These are phyloP conservation scores for Alternaria brassicicola DNA, from an alignment of 2,329 filamentous ascomycete genomes.

Conservation along the genomic window DNA sequence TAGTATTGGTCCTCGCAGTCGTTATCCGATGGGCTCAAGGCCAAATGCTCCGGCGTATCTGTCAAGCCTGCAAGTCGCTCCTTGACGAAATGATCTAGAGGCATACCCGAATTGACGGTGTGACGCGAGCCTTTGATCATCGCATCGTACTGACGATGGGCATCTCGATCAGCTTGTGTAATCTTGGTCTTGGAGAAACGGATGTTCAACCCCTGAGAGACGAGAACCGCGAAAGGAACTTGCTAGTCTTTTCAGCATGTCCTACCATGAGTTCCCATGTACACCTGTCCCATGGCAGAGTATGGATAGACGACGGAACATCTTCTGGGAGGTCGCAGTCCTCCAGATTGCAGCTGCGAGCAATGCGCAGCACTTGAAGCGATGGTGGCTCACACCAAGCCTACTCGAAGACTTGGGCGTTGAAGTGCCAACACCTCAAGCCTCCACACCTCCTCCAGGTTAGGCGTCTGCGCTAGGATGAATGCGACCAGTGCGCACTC, in stretches of 20 bases:
- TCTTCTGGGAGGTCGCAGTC: not conserved
- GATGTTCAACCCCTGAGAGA: not conserved
- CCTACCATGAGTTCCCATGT: not conserved
- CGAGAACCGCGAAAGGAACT: not conserved
- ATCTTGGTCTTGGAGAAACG: not conserved
- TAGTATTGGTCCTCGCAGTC: not conserved
- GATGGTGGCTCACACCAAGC: not conserved
- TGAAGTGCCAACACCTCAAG: not conserved
- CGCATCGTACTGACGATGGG: not conserved
- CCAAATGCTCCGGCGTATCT: not conserved
- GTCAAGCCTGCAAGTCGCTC: not conserved
- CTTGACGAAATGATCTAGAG: not conserved
- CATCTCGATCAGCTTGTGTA: not conserved
- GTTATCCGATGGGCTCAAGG: not conserved
- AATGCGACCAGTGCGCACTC: not conserved
- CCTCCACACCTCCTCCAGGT: not conserved
- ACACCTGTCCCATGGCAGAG: not conserved
- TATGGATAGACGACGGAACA: not conserved
- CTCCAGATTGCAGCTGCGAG: not conserved
- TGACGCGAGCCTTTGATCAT: not conserved
- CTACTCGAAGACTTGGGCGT: not conserved
- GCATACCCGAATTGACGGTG: not conserved
- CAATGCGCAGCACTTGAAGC: not conserved
- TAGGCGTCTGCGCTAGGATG: not conserved
- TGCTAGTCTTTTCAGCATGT: not conserved